Evolutionary conservation across 805 yeast genomes (phyloP).

Genomic region (Candida hispaniensis): DNA sequence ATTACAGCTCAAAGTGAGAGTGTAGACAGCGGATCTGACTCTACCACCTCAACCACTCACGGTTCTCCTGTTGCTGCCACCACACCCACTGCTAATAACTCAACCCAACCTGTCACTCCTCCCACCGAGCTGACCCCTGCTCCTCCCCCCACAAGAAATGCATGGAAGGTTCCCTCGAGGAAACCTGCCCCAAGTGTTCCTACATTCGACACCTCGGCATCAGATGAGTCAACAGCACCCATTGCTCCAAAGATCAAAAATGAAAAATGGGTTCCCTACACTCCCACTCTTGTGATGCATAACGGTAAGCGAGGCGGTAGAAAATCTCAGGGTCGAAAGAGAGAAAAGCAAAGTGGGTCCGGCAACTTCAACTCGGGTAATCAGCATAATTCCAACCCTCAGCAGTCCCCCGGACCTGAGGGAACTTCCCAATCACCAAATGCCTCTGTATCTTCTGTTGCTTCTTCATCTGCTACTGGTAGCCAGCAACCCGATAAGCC

Average conservation of each 20-base stretch:
- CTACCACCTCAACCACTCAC: too few relatives aligned
- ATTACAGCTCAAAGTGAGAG: too few relatives aligned
- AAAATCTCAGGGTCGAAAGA: constrained; percentile 3
- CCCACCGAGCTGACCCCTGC: constrained; percentile 45
- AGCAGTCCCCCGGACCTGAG: constrained; percentile 10
- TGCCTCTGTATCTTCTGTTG: neutral
- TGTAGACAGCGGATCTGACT: too few relatives aligned
- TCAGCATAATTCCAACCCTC: constrained; percentile 7
- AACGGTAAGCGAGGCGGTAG: constrained; percentile 18
- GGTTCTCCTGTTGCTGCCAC: too few relatives aligned
- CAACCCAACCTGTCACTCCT: too few relatives aligned
- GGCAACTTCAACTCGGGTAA: constrained; percentile 2
- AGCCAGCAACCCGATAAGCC: too few relatives aligned
- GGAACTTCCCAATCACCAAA: neutral
- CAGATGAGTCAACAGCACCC: constrained; percentile 6
- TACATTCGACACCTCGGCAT: constrained; percentile 12
- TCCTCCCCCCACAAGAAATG: constrained; percentile 50
- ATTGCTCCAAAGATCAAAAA: constrained; percentile 14
- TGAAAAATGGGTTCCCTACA: constrained; percentile 66
- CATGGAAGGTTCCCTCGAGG: constrained; percentile 39
- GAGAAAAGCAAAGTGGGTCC: constrained; percentile 6
- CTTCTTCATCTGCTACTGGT: neutral
- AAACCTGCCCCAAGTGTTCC: constrained; percentile 18
- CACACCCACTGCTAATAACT: too few relatives aligned
- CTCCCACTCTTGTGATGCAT: constrained; percentile 43